phyloP scores from a whole-genome alignment of 306 rosid species.

The Rubus parviflorus region DNA sequence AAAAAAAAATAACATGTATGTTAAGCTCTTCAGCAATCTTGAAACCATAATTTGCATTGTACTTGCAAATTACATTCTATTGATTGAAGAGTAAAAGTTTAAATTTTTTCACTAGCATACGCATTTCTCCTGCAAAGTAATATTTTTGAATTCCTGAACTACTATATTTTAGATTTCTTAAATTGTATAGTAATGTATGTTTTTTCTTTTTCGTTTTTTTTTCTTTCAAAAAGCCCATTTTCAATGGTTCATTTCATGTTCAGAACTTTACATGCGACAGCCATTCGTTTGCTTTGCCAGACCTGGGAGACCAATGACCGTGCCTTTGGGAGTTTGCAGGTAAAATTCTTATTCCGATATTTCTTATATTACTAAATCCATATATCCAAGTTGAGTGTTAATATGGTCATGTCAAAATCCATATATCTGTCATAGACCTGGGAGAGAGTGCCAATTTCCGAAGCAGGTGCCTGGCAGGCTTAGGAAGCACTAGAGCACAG shows the following conservation, averaged over 20 bases:
- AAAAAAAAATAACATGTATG: not conserved
- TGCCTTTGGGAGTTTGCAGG: slow-evolving; percentile 89
- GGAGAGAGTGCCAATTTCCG: not conserved
- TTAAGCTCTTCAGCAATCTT: not conserved
- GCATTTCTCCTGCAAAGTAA: not conserved
- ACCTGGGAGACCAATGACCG: slow-evolving; percentile 97
- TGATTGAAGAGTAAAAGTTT: not conserved
- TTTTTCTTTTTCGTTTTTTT: not conserved
- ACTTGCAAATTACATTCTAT: not conserved
- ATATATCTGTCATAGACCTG: not conserved
- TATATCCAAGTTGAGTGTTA: not conserved
- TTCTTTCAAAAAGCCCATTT: slow-evolving; percentile 8
- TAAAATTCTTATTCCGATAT: slow-evolving; percentile 36
- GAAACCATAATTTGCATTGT: not conserved
- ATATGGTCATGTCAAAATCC: not conserved
- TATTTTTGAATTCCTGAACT: not conserved
- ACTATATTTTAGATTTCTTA: not conserved
- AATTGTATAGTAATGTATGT: not conserved
- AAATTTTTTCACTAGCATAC: not conserved
- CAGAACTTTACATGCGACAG: slow-evolving; percentile 82
- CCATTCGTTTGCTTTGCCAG: slow-evolving; percentile 82
- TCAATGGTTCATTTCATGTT: slow-evolving; percentile 19
- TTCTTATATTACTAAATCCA: slow-evolving; percentile 11
- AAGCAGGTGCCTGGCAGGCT: not conserved
- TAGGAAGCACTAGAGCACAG: not conserved